Percentiles rank a stretch among this genome's conserved stretches.
These are phyloP conservation scores for Austroboletus novae-zelandiae DNA, from an alignment of 1,284 basidiomycete genomes.

Conservation along the genomic window DNA sequence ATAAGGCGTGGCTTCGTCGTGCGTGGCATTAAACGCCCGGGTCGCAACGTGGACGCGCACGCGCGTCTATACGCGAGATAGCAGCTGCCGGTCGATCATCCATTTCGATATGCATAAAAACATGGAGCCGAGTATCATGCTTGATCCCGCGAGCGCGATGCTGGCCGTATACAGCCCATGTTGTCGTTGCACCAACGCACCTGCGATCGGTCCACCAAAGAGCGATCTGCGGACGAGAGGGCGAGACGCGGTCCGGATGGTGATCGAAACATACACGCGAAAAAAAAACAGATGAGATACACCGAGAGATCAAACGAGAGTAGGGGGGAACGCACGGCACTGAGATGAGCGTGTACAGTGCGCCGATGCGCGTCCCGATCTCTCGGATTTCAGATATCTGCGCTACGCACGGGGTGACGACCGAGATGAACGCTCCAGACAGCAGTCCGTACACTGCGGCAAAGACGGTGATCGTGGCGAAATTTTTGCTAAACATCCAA, in stretches of 20 bases:
- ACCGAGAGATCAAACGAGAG: neutral
- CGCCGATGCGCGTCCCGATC: conserved; percentile 59
- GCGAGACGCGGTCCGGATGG: too few species aligned
- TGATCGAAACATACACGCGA: neutral
- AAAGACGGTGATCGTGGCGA: conserved; percentile 49
- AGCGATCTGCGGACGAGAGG: conserved; percentile 43
- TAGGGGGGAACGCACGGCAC: conserved; percentile 53
- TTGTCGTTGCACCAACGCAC: conserved; percentile 45
- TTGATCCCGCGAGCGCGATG: conserved; percentile 57
- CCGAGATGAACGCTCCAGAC: conserved; percentile 58
- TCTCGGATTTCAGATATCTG: conserved; percentile 55
- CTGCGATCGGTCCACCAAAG: conserved; percentile 58
- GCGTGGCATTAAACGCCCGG: too few species aligned
- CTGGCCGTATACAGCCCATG: conserved; percentile 50
- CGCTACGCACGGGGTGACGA: conserved; percentile 62
- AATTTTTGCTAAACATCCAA: conserved; percentile 49
- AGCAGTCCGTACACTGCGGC: conserved; percentile 56
- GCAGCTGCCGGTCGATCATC: conserved; percentile 40
- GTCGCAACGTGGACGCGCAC: neutral
- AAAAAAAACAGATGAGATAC: neutral
- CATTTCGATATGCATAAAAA: conserved; percentile 50
- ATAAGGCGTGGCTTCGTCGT: neutral
- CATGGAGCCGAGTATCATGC: conserved; percentile 54
- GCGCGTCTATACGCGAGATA: conserved; percentile 26
- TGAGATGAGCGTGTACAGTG: conserved; percentile 59